A percentile compares a stretch with the other conserved stretches of the same genome.
phyloP scores from a whole-genome alignment of 148 eudicot genomes.

The Rhododendron simsii region DNA sequence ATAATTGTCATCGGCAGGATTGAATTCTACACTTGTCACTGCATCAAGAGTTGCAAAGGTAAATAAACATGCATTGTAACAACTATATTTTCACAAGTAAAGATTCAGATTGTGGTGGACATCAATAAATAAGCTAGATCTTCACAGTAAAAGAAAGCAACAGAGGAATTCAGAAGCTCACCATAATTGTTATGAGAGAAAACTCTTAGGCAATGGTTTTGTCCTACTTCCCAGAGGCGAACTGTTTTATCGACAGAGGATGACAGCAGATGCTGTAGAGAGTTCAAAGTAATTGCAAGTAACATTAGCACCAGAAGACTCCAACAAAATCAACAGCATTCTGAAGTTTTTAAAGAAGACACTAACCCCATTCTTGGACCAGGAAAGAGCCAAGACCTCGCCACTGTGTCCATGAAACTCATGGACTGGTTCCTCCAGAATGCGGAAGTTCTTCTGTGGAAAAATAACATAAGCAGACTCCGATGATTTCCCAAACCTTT shows the following conservation, averaged over 20 bases:
- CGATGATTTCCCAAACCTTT: conserved; percentile 42
- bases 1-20: conserved; percentile 58
- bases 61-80: not conserved
- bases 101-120: not conserved
- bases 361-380: conserved; percentile 80
- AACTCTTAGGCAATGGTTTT: conserved; percentile 41
- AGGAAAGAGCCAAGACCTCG: conserved; percentile 74
- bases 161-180: conserved; percentile 18
- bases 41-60: conserved; percentile 22
- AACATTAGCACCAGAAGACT: not conserved
- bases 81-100: not conserved
- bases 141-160: not conserved
- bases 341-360: not conserved
- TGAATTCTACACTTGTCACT: conserved; percentile 88
- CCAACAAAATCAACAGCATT: not conserved
- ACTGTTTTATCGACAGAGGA: conserved; percentile 83
- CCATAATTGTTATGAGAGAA: conserved; percentile 83
- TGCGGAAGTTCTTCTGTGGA: conserved; percentile 63
- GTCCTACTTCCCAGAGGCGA: conserved; percentile 79
- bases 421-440: conserved; percentile 65
- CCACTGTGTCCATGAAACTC: conserved; percentile 75
- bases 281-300: not conserved
- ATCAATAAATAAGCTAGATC: not conserved
- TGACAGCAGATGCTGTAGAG: conserved; percentile 61
- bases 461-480: conserved; percentile 64